Percentiles rank a stretch among this genome's conserved stretches.
phyloP scores from a whole-genome alignment of 495 filamentous ascomycete species.

The Oleoguttula mirabilis region DNA sequence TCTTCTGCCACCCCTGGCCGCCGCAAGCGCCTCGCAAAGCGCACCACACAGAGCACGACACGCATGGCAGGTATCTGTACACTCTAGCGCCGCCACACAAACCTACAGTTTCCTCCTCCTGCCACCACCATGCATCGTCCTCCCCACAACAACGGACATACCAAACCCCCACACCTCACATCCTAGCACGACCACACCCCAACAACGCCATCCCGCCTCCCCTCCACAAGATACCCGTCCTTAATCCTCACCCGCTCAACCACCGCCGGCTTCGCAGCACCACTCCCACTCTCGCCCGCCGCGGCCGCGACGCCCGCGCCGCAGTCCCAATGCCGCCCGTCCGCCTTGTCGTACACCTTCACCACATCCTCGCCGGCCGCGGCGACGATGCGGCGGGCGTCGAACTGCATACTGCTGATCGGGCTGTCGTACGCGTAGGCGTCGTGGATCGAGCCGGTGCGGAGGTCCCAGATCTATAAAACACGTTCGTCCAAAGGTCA shows the following conservation, averaged over 20 bases:
- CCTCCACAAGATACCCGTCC: constrained; percentile 90
- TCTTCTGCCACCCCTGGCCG: too few relatives aligned
- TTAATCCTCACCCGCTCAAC: constrained; percentile 82
- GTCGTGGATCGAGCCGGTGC: constrained; percentile 90
- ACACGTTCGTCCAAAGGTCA: too few relatives aligned
- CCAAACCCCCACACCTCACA: too few relatives aligned
- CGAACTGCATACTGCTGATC: constrained; percentile 97
- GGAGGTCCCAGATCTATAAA: constrained; percentile 93
- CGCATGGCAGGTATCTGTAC: too few relatives aligned
- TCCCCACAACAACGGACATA: too few relatives aligned
- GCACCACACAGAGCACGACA: too few relatives aligned
- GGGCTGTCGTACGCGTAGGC: constrained; percentile 91
- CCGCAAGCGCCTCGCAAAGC: too few relatives aligned
- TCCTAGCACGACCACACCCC: constrained; percentile 78
- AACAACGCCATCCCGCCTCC: constrained; percentile 74
- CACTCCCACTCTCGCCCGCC: constrained; percentile 44
- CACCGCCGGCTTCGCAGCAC: constrained; percentile 49
- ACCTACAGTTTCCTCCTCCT: too few relatives aligned
- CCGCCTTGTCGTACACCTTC: constrained; percentile 96
- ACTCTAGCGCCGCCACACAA: too few relatives aligned
- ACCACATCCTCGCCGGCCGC: constrained; percentile 85
- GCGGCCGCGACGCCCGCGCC: constrained; percentile 61
- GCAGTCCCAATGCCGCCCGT: constrained; percentile 94
- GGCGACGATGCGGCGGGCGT: constrained; percentile 76
- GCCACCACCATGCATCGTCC: too few relatives aligned